Evolutionary conservation across 257 asterid species (phyloP), one percentile per base, ranked within the genome.

Genomic region (Mentha longifolia): DNA sequence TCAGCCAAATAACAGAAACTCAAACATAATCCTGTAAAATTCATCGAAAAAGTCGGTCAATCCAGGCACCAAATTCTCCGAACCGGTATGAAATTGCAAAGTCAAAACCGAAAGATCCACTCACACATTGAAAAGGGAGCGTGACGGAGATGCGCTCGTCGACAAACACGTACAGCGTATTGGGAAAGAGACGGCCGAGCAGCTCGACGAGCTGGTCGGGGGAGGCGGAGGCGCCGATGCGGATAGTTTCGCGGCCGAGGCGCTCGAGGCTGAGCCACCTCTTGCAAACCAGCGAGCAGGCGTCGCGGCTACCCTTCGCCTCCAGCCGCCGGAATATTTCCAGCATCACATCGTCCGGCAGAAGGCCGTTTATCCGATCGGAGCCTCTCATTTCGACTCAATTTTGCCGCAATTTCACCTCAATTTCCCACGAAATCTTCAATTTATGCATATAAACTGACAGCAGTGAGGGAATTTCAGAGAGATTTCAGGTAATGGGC

Each of bases 241-340:
- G 92, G 55, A 90, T 75, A 50, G 89, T 77, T 1, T 79, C 80
- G 39, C 97, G 95, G 85, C 92, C 85, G 61, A 83, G 88, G 49
- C 98, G 85, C 86, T 90, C 96, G 25, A 90, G 95, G 83, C 71
- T 50, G 8, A 87, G 96, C 98, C 98, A 92, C 75, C 95, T 77
- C 86, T 87, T 83, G 89, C 97, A 92, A 41, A 92, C 97, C 52
- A 90, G 79, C 3, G 97, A 84, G 37, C 86, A 81, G 9, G 95
- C 81, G 64, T 92, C 98, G 41, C 95, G 89, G 82, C 61, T 76
- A 7, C 80, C 20, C 81, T 88, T 92, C n/a, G 87, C 67, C 28
- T 79, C 96, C 67, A 92, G 41, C 22, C 22, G 72, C 71, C 80
- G 75, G 72, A 90, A 83, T 65, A 92, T 83, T 71, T 88, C 90